Evolutionary conservation across 2,329 filamentous ascomycete species (phyloP).

Genomic region (Xylariaceae sp.): DNA sequence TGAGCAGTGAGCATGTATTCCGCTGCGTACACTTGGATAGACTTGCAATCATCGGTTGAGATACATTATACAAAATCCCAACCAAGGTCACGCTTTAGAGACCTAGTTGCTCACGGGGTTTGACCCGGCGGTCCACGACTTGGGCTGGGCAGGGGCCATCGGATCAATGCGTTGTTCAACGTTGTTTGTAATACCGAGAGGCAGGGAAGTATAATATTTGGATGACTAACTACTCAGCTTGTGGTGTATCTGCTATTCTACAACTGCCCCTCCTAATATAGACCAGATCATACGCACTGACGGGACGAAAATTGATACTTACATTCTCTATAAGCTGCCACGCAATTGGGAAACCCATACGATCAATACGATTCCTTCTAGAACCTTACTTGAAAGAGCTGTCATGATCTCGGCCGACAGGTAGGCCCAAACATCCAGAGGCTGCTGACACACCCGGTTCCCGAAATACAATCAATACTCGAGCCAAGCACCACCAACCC

Average conservation of each 20-base stretch:
- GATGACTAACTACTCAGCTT: too few species aligned
- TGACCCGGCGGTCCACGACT: slow-evolving; percentile 3
- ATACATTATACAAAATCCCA: slow-evolving; percentile 2
- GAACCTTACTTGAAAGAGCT: too few species aligned
- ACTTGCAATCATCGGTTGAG: too few species aligned
- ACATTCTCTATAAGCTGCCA: not conserved
- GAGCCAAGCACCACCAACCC: too few species aligned
- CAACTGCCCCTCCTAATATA: not conserved
- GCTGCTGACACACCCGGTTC: too few species aligned
- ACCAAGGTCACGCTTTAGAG: not conserved
- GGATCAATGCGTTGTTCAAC: not conserved
- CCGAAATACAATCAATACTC: too few species aligned
- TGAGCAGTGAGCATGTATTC: too few species aligned
- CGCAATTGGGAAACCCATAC: slow-evolving; percentile 1
- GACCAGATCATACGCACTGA: not conserved
- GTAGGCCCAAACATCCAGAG: slow-evolving; percentile 2
- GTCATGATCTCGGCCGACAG: slow-evolving; percentile 2
- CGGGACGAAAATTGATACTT: not conserved
- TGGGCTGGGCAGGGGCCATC: slow-evolving; percentile 2
- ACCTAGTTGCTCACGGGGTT: slow-evolving; percentile 2
- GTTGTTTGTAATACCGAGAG: too few species aligned
- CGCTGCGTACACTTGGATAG: slow-evolving; percentile 2
- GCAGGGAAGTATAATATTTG: too few species aligned
- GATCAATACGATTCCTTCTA: too few species aligned
- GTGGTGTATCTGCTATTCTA: slow-evolving; percentile 1